phyloP scores from a whole-genome alignment of 345 rosid species.

The Citrus glauca region DNA sequence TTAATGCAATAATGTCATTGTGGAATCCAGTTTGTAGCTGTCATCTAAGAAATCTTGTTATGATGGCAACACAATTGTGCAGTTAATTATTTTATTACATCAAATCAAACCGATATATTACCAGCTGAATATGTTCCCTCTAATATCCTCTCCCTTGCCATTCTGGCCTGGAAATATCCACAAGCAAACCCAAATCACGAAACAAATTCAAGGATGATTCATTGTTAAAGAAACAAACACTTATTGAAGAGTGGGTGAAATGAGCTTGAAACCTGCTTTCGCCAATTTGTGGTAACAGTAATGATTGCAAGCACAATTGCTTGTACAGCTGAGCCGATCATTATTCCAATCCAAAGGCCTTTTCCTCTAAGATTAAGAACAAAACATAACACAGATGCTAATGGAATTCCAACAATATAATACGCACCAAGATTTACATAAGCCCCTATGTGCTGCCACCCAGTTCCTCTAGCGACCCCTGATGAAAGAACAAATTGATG shows the following conservation, averaged over 20 bases:
- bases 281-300: conserved; percentile 50
- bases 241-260: neutral
- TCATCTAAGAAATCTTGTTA: too few species aligned
- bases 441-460: conserved; percentile 40
- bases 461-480: conserved; percentile 43
- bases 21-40: too few species aligned
- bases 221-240: neutral
- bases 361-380: conserved; percentile 32
- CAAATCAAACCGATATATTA: neutral
- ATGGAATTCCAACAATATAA: conserved; percentile 35
- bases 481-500: neutral
- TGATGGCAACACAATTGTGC: too few species aligned
- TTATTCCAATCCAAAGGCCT: conserved; percentile 41
- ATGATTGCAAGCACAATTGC: conserved; percentile 35
- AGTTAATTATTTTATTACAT: too few species aligned
- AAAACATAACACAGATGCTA: conserved; percentile 21
- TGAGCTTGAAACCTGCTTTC: conserved; percentile 38
- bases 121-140: conserved; percentile 9
- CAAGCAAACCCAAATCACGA: neutral
- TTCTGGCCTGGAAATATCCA: conserved; percentile 22
- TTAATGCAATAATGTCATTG: too few species aligned
- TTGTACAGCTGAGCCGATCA: conserved; percentile 35
- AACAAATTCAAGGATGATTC: neutral
- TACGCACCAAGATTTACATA: conserved; percentile 30
- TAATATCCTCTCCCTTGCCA: conserved; percentile 32